Conservation (phyloP, 2,329 filamentous ascomycete genomes). For the Trichophyton equinum region DNA sequence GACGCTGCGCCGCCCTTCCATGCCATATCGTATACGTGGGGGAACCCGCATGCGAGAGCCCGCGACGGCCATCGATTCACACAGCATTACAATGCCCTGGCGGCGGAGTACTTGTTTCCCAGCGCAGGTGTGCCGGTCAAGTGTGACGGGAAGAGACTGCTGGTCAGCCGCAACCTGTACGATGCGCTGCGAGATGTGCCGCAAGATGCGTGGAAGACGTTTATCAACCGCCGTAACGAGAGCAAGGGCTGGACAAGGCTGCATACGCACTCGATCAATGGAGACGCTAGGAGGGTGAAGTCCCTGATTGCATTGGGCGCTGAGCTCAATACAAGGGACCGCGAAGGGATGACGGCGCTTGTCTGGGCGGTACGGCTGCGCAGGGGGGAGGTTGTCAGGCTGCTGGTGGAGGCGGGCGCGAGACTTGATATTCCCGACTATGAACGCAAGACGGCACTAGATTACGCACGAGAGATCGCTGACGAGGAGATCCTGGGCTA, state of each 20-base stretch:
- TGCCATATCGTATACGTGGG: conserved; percentile 12
- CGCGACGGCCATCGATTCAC: not conserved
- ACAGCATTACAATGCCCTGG: conserved; percentile 4
- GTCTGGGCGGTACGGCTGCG: not conserved
- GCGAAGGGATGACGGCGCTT: not conserved
- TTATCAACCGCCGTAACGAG: conserved; percentile 2
- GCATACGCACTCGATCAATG: not conserved
- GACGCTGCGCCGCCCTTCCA: conserved; percentile 5
- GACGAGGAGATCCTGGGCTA: not conserved
- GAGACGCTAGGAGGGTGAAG: not conserved
- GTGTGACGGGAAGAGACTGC: conserved; percentile 5
- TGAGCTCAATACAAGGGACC: not conserved
- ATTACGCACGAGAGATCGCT: not conserved
- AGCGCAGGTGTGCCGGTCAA: not conserved
- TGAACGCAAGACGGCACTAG: not conserved
- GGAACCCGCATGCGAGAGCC: conserved; percentile 6
- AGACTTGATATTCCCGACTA: not conserved
- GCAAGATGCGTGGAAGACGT: conserved; percentile 7
- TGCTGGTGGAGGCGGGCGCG: not conserved
- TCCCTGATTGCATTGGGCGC: not conserved
- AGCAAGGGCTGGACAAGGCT: not conserved
- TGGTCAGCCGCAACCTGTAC: conserved; percentile 8
- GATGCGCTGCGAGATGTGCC: conserved; percentile 6
- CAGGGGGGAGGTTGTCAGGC: not conserved
- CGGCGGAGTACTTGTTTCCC: conserved; percentile 3